Percentiles rank a stretch among this genome's conserved stretches.
These are phyloP conservation scores for Crepidotus sp. DNA, from an alignment of 1,284 basidiomycete genomes.

Conservation along the genomic window DNA sequence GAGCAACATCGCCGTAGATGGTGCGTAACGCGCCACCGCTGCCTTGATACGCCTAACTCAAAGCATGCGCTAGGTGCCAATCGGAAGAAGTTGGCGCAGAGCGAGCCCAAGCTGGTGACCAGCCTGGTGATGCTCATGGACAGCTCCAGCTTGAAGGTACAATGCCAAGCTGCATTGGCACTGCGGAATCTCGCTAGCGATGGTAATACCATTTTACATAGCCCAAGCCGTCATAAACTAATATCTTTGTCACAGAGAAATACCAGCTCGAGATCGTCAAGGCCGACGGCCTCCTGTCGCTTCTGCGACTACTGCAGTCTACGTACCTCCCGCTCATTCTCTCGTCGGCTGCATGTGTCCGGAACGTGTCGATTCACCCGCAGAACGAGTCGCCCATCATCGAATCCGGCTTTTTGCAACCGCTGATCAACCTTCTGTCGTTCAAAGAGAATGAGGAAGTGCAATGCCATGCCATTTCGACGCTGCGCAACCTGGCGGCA, in stretches of 20 bases:
- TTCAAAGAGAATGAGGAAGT: constrained; percentile 99
- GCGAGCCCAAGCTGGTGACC: constrained; percentile 91
- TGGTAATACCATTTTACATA: constrained; percentile 43
- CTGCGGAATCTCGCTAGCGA: constrained; percentile 96
- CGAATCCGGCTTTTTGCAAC: constrained; percentile 94
- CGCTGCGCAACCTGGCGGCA: constrained; percentile 92
- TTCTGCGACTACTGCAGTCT: constrained; percentile 92
- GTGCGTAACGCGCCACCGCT: constrained; percentile 31
- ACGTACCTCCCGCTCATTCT: constrained; percentile 98
- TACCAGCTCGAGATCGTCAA: constrained; percentile 99
- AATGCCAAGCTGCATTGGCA: constrained; percentile 96
- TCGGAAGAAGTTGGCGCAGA: constrained; percentile 91
- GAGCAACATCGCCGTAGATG: constrained; percentile 97
- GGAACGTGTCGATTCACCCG: constrained; percentile 98
- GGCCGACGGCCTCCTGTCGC: constrained; percentile 85
- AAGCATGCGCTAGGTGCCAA: constrained; percentile 52
- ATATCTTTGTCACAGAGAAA: constrained; percentile 58
- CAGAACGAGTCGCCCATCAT: constrained; percentile 99
- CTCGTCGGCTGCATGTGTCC: constrained; percentile 96
- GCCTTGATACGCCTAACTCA: constrained; percentile 2
- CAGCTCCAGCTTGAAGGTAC: constrained; percentile 94
- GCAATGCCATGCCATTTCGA: constrained; percentile 99
- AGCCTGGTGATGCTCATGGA: constrained; percentile 97
- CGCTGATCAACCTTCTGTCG: constrained; percentile 90
- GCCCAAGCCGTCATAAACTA: neutral